phyloP scores from a whole-genome alignment of 2,329 filamentous ascomycete species.

The Atkinsonella texensis region DNA sequence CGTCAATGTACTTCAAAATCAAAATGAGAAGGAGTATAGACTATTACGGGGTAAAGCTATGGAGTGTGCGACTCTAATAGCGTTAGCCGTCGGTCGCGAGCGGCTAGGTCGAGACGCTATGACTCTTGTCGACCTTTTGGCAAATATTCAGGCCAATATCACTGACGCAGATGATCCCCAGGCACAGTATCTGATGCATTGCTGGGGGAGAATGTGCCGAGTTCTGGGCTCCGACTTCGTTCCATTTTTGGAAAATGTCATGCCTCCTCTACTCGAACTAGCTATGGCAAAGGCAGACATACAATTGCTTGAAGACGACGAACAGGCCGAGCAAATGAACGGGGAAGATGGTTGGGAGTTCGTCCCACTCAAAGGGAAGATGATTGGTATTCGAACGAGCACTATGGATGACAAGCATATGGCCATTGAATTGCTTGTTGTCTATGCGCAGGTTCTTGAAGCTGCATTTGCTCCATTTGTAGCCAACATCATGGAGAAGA shows the following conservation, averaged over 20 bases:
- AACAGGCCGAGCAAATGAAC: constrained; percentile 83
- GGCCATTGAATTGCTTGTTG: constrained; percentile 95
- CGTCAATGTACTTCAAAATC: constrained; percentile 76
- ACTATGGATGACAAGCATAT: constrained; percentile 98
- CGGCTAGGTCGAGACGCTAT: constrained; percentile 81
- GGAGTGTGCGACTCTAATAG: constrained; percentile 96
- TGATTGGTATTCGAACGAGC: constrained; percentile 96
- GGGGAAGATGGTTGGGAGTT: constrained; percentile 97
- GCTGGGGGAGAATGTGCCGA: constrained; percentile 97
- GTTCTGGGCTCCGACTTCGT: constrained; percentile 85
- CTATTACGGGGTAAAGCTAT: constrained; percentile 92
- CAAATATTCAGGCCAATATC: constrained; percentile 75
- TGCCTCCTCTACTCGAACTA: constrained; percentile 83
- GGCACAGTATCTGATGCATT: constrained; percentile 93
- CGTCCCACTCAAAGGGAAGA: constrained; percentile 91
- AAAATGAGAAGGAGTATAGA: constrained; percentile 87
- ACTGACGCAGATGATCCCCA: constrained; percentile 90
- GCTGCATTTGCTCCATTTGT: constrained; percentile 87
- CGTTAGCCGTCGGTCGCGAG: constrained; percentile 86
- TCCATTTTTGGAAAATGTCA: constrained; percentile 83
- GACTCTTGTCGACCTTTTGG: constrained; percentile 76
- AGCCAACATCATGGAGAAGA: constrained; percentile 87
- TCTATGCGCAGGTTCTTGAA: constrained; percentile 94
- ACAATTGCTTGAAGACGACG: constrained; percentile 87
- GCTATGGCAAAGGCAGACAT: constrained; percentile 95